phyloP scores from a whole-genome alignment of 441 rosid genomes.

The Hura crepitans region DNA sequence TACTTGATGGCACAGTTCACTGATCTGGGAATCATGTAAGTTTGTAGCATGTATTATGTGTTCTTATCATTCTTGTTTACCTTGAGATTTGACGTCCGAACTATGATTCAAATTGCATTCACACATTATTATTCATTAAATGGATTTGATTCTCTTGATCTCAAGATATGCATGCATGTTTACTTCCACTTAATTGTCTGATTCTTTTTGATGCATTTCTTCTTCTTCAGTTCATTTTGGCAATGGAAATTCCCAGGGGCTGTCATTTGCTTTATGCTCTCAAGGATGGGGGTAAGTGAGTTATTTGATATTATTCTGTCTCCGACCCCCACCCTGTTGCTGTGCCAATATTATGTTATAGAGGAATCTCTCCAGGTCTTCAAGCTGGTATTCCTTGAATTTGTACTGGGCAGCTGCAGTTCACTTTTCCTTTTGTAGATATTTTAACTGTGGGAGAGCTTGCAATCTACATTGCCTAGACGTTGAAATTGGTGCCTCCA shows the following conservation, averaged over 20 bases:
- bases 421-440: conserved; percentile 52
- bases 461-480: conserved; percentile 37
- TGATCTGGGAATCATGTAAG: conserved; percentile 47
- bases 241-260: conserved; percentile 33
- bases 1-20: conserved; percentile 24
- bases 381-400: conserved; percentile 35
- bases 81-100: background rate
- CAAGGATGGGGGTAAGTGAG: conserved; percentile 55
- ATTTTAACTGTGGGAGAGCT: conserved; percentile 50
- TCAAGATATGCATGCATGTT: background rate
- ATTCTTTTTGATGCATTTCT: conserved; percentile 4
- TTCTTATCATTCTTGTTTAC: background rate
- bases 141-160: background rate
- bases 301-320: conserved; percentile 39
- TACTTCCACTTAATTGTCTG: background rate
- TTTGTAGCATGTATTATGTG: conserved; percentile 10
- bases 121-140: background rate
- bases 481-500: conserved; percentile 34
- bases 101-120: background rate
- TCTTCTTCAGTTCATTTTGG: conserved; percentile 36
- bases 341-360: conserved; percentile 31
- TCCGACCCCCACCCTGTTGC: conserved; percentile 37
- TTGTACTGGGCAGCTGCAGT: conserved; percentile 44
- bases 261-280: conserved; percentile 33
- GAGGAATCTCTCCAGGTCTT: conserved; percentile 28